Conservation (phyloP, 1,284 basidiomycete species). For the Rhodofomes roseus region DNA sequence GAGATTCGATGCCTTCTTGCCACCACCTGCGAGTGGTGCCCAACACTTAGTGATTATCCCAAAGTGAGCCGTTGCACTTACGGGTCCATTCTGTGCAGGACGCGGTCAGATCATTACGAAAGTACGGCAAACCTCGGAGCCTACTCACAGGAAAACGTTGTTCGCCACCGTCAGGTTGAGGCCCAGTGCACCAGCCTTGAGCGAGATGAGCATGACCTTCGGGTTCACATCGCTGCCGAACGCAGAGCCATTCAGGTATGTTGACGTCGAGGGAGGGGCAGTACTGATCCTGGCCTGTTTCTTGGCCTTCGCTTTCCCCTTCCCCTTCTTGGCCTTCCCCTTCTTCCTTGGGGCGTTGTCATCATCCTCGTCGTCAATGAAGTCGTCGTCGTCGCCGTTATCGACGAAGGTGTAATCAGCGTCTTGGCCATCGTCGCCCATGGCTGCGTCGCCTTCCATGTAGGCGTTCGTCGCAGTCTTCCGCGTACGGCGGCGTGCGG, state of each 20-base stretch:
- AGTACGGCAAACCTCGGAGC: constrained; percentile 5
- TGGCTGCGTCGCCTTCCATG: constrained; percentile 13
- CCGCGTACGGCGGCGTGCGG: constrained; percentile 21
- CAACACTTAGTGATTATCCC: constrained; percentile 2
- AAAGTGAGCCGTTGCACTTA: constrained; percentile 34
- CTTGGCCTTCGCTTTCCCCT: constrained; percentile 38
- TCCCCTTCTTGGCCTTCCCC: constrained; percentile 25
- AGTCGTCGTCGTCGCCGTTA: constrained; percentile 38
- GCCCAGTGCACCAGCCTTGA: constrained; percentile 82
- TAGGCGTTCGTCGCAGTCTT: constrained; percentile 12
- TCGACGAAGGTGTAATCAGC: constrained; percentile 28
- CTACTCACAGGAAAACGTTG: constrained; percentile 79
- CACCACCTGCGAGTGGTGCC: constrained; percentile 52
- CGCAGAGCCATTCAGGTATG: constrained; percentile 3
- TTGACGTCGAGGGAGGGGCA: not conserved
- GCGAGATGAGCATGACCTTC: constrained; percentile 81
- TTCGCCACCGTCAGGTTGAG: constrained; percentile 88
- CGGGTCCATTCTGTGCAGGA: constrained; percentile 73
- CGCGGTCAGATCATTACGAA: not conserved
- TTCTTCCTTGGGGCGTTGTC: constrained; percentile 22
- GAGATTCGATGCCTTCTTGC: constrained; percentile 87
- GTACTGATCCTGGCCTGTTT: constrained; percentile 25
- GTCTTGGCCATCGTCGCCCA: constrained; percentile 25
- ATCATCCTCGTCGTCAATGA: constrained; percentile 40
- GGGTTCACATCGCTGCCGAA: constrained; percentile 45